Conservation (phyloP, 129 eudicot species). For the Tanacetum coccineum region DNA sequence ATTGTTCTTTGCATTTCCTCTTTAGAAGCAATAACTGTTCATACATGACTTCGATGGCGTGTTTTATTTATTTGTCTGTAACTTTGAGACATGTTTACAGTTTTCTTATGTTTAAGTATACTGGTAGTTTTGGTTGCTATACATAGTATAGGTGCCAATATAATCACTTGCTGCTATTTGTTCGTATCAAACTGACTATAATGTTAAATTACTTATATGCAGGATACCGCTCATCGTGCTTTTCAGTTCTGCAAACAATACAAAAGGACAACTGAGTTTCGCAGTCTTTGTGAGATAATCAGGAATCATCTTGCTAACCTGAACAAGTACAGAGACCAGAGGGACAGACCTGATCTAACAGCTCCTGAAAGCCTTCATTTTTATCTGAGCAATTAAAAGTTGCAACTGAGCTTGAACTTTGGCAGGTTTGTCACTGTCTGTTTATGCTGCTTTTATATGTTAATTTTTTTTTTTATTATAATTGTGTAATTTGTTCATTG, state of each 20-base stretch:
- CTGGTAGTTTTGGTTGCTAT: neutral
- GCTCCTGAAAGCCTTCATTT: conserved; percentile 88
- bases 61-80: neutral
- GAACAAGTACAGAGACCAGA: too few species aligned
- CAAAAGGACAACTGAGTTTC: too few species aligned
- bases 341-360: conserved; percentile 82
- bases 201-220: too few species aligned
- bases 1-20: neutral
- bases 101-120: neutral
- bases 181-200: neutral
- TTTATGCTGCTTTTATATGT: too few species aligned
- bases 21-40: neutral
- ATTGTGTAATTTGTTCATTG: too few species aligned
- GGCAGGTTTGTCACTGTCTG: too few species aligned
- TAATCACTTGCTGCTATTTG: neutral
- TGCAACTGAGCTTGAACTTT: conserved; percentile 99
- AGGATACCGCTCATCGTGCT: too few species aligned
- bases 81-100: neutral
- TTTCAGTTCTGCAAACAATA: too few species aligned
- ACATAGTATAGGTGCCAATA: too few species aligned
- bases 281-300: too few species aligned
- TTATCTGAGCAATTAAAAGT: conserved; percentile 89
- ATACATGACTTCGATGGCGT: neutral
- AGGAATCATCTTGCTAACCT: too few species aligned
- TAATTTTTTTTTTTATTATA: too few species aligned